phyloP scores from a whole-genome alignment of 106 monocot genomes.

The Cymbidium sinense region DNA sequence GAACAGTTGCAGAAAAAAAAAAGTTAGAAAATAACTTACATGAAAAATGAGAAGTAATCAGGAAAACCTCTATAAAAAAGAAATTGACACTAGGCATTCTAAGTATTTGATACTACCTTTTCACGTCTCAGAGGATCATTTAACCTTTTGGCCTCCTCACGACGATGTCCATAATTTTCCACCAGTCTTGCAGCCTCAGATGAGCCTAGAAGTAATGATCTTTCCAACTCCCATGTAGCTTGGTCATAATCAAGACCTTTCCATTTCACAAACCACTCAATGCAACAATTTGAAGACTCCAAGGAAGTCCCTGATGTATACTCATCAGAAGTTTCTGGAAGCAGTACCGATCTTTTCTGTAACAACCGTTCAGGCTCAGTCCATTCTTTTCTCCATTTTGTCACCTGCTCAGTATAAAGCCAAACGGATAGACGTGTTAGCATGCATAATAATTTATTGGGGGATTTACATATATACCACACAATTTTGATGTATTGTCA shows the following conservation, averaged over 20 bases:
- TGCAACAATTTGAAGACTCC: slow-evolving; percentile 23
- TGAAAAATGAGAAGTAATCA: neutral
- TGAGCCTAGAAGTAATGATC: slow-evolving; percentile 41
- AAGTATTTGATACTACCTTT: slow-evolving; percentile 27
- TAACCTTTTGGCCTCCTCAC: slow-evolving; percentile 26
- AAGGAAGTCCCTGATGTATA: slow-evolving; percentile 15
- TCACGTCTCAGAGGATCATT: slow-evolving; percentile 24
- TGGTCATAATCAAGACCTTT: slow-evolving; percentile 66
- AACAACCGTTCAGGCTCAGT: slow-evolving; percentile 59
- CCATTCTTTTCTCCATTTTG: slow-evolving; percentile 75
- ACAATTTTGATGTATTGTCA: too few relatives aligned
- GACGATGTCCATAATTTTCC: slow-evolving; percentile 45
- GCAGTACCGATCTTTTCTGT: slow-evolving; percentile 48
- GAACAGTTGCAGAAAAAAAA: neutral
- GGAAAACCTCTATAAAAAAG: neutral
- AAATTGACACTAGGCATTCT: neutral
- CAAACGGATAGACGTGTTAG: neutral
- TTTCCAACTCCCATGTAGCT: slow-evolving; percentile 84
- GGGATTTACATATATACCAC: neutral
- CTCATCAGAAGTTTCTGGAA: slow-evolving; percentile 36
- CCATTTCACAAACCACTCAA: slow-evolving; percentile 92
- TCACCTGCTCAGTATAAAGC: slow-evolving; percentile 19
- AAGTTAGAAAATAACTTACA: neutral
- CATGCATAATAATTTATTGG: neutral
- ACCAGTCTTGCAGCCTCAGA: slow-evolving; percentile 33